A percentile compares a stretch with the other conserved stretches of the same genome.
Evolutionary conservation across 768 basidiomycete genomes (phyloP).

Genomic region (Aureoboletus auriporus): DNA sequence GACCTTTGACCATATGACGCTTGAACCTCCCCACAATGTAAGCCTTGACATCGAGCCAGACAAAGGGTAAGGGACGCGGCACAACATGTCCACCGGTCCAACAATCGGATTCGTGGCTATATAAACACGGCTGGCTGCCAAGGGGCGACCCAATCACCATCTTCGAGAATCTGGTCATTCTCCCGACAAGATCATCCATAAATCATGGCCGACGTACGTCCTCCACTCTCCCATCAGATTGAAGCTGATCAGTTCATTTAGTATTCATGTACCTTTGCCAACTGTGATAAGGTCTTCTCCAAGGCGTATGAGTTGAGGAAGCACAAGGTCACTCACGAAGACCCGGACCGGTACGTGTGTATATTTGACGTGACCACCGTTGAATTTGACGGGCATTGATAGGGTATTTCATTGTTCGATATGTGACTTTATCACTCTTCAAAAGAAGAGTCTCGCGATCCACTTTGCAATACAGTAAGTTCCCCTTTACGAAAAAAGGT

Average conservation of each 20-base stretch:
- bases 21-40: too few species aligned
- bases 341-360: slow-evolving; percentile 7
- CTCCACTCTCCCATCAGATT: background rate
- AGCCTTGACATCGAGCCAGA: too few species aligned
- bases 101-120: background rate
- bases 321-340: slow-evolving; percentile 17
- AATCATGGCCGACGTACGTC: slow-evolving; percentile 14
- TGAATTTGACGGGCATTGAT: background rate
- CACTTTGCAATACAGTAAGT: slow-evolving; percentile 21
- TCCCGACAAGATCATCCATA: background rate
- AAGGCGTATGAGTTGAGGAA: slow-evolving; percentile 19
- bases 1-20: too few species aligned
- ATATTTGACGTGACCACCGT: background rate
- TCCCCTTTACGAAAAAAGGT: background rate
- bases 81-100: background rate
- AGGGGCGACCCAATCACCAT: background rate
- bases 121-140: background rate
- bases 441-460: slow-evolving; percentile 19
- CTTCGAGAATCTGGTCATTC: slow-evolving; percentile 20
- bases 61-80: too few species aligned
- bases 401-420: slow-evolving; percentile 19
- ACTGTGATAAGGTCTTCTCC: slow-evolving; percentile 13
- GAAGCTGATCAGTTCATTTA: background rate
- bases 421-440: slow-evolving; percentile 16
- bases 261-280: slow-evolving; percentile 6